Evolutionary conservation across 2,329 filamentous ascomycete species (phyloP).

Genomic region (Botrytis pseudocinerea): DNA sequence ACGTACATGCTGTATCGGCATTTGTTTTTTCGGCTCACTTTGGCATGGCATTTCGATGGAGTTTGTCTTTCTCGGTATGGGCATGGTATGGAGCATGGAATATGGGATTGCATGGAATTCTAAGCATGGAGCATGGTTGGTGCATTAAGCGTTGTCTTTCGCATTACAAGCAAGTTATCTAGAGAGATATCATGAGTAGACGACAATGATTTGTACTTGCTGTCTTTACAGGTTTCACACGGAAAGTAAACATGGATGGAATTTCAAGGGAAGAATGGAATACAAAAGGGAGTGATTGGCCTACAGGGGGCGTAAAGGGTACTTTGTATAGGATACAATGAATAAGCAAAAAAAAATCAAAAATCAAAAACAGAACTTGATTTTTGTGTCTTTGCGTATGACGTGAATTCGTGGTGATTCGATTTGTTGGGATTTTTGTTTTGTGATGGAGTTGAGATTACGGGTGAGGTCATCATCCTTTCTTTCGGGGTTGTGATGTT

Average conservation of each 20-base stretch:
- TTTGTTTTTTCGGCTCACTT: not conserved
- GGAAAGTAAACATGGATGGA: not conserved
- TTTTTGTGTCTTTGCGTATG: not conserved
- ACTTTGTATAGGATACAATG: conserved; percentile 5
- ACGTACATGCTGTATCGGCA: not conserved
- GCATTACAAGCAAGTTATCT: conserved; percentile 3
- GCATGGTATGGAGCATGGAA: not conserved
- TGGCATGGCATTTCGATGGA: not conserved
- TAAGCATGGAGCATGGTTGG: not conserved
- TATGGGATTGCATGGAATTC: not conserved
- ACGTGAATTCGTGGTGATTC: not conserved
- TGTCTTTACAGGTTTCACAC: not conserved
- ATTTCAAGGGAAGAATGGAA: not conserved
- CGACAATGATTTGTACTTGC: not conserved
- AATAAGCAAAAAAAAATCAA: not conserved
- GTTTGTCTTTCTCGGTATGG: not conserved
- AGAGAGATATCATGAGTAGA: not conserved
- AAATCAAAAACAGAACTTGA: not conserved
- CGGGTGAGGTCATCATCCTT: not conserved
- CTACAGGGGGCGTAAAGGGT: not conserved
- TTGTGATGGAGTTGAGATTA: not conserved
- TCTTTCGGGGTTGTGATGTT: not conserved
- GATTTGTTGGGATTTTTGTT: not conserved
- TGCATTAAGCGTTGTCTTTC: not conserved
- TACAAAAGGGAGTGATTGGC: not conserved